Evolutionary conservation across 164 flowering plant genomes (phyloP).

Genomic region (Sextonia rubra): DNA sequence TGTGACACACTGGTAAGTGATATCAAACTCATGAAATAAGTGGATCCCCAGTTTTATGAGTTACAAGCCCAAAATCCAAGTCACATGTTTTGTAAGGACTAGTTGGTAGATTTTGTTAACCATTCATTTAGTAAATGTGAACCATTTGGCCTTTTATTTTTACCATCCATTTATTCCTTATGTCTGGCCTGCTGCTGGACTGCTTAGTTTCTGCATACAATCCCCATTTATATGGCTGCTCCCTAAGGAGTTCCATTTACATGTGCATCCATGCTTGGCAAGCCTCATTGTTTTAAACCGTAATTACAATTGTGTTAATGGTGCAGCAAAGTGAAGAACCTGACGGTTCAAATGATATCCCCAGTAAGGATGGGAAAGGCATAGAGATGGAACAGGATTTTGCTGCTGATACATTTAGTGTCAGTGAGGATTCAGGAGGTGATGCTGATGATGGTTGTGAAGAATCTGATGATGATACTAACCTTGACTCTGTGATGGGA

Average conservation of each 20-base stretch:
- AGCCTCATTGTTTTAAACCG: background rate
- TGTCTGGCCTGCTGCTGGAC: background rate
- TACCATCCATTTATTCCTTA: background rate
- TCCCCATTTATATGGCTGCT: background rate
- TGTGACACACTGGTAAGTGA: background rate
- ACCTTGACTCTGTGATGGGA: slow-evolving; percentile 69
- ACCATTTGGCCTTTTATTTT: background rate
- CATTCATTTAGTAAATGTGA: background rate
- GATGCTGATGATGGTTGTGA: slow-evolving; percentile 35
- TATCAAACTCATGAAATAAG: background rate
- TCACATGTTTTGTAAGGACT: background rate
- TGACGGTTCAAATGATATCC: slow-evolving; percentile 40
- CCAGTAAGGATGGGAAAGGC: slow-evolving; percentile 64
- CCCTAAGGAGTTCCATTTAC: background rate
- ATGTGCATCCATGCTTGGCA: background rate
- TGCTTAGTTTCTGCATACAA: background rate
- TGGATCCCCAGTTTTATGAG: background rate
- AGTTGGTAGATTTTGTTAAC: too few relatives aligned
- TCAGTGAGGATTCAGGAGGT: slow-evolving; percentile 79
- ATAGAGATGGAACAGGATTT: slow-evolving; percentile 90
- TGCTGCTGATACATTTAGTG: slow-evolving; percentile 50
- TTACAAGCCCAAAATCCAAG: background rate
- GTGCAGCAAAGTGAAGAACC: slow-evolving; percentile 49
- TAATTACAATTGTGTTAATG: background rate
- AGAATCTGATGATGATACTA: slow-evolving; percentile 44